phyloP scores from a whole-genome alignment of 352 stramenopile genomes.

The Plasmopara halstedii region DNA sequence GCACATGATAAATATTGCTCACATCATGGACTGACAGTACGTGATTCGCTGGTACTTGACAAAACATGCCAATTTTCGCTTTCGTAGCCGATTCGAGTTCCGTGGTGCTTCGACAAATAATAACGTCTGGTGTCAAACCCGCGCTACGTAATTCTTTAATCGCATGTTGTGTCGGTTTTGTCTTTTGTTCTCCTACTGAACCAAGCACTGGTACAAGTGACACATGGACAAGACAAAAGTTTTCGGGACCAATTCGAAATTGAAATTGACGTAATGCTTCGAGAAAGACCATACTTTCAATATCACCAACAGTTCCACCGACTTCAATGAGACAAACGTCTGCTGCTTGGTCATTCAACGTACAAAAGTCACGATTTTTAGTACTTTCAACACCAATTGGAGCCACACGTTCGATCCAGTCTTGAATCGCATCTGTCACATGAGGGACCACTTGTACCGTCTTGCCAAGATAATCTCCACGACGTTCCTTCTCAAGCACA shows the following conservation, averaged over 20 bases:
- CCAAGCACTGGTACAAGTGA: constrained; percentile 97
- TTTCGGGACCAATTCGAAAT: constrained; percentile 95
- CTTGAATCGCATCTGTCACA: constrained; percentile 90
- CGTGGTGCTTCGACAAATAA: constrained; percentile 93
- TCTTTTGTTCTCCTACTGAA: constrained; percentile 99
- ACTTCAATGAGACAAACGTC: constrained; percentile 99
- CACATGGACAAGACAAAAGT: constrained; percentile 99
- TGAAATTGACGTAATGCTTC: constrained; percentile 99
- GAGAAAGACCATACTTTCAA: constrained; percentile 99
- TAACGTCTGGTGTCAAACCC: constrained; percentile 94
- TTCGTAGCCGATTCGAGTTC: constrained; percentile 91
- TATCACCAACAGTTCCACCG: constrained; percentile 99
- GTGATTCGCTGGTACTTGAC: constrained; percentile 91
- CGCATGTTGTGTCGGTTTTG: constrained; percentile 99
- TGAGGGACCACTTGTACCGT: constrained; percentile 98
- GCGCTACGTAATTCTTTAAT: constrained; percentile 97
- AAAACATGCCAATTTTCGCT: constrained; percentile 98
- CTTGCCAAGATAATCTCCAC: constrained; percentile 98
- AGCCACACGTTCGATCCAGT: constrained; percentile 98
- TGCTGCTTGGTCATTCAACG: constrained; percentile 38
- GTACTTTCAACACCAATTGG: constrained; percentile 90
- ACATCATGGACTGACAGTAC: constrained; percentile 99
- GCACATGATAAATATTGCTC: constrained; percentile 99
- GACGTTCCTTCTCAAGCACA: constrained; percentile 94
- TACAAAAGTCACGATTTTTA: constrained; percentile 23